A percentile compares a stretch with the other conserved stretches of the same genome.
phyloP scores from a whole-genome alignment of 192 early-diverging fungal genomes.

The Rhizophlyctis rosea region DNA sequence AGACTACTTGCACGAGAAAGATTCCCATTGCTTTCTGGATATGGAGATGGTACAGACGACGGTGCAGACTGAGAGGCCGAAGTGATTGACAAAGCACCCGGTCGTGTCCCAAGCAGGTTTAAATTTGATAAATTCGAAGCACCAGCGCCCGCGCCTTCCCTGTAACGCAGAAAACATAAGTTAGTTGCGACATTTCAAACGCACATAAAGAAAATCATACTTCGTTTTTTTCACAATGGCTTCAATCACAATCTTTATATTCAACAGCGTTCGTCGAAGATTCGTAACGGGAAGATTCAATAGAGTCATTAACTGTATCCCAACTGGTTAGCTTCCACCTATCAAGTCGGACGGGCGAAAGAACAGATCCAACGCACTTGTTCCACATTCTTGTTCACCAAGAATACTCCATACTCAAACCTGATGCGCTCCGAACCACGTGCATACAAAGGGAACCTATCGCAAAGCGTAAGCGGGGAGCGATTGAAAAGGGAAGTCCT shows the following conservation, averaged over 20 bases:
- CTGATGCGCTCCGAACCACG: constrained; percentile 64
- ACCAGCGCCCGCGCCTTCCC: too few species aligned
- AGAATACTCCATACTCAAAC: constrained; percentile 81
- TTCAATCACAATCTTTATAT: constrained; percentile 60
- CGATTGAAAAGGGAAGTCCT: neutral
- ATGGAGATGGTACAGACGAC: too few species aligned
- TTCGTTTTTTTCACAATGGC: constrained; percentile 21
- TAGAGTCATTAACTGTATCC: constrained; percentile 65
- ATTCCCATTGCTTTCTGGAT: too few species aligned
- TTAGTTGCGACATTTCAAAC: too few species aligned
- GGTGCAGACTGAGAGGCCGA: too few species aligned
- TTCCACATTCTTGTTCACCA: constrained; percentile 84
- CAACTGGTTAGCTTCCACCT: neutral
- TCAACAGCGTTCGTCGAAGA: constrained; percentile 69
- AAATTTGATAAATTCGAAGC: too few species aligned
- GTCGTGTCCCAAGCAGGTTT: too few species aligned
- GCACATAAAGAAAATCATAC: too few species aligned
- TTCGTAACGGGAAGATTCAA: constrained; percentile 63
- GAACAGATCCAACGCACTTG: constrained; percentile 48
- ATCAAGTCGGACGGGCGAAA: neutral
- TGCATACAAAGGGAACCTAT: constrained; percentile 71
- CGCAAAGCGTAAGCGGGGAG: neutral
- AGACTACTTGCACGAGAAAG: too few species aligned
- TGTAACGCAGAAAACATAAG: too few species aligned
- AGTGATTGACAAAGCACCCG: too few species aligned